These are phyloP conservation scores for Arachis monticola DNA, from an alignment of 331 rosid species.

Conservation along the genomic window DNA sequence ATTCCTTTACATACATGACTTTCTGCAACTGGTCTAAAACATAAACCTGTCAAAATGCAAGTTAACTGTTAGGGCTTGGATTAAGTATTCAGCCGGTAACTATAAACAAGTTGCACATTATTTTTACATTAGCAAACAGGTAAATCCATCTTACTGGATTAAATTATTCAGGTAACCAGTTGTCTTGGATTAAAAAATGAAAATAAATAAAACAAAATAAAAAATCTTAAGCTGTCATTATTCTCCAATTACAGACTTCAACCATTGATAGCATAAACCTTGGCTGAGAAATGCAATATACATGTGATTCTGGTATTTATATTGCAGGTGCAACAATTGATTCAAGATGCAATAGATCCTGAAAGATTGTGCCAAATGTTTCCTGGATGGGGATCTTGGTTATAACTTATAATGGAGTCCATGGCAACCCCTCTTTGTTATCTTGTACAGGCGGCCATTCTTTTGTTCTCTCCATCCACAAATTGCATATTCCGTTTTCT, in stretches of 20 bases:
- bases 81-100: conserved; percentile 10
- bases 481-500: conserved; percentile 12
- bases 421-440: conserved; percentile 12
- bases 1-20: not conserved
- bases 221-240: too few species aligned
- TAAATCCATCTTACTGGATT: conserved; percentile 8
- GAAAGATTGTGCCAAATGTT: conserved; percentile 86
- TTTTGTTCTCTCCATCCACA: not conserved
- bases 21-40: conserved; percentile 5
- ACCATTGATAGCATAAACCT: not conserved
- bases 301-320: conserved; percentile 4
- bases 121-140: not conserved
- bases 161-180: conserved; percentile 7
- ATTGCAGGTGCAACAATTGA: conserved; percentile 85
- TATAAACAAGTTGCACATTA: not conserved
- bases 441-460: conserved; percentile 48
- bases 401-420: conserved; percentile 42
- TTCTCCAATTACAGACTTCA: not conserved
- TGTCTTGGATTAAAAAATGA: not conserved
- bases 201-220: not conserved
- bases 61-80: not conserved
- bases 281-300: conserved; percentile 20
- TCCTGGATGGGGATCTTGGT: conserved; percentile 98
- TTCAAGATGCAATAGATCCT: conserved; percentile 90
- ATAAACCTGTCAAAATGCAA: conserved; percentile 12